A percentile compares a stretch with the other conserved stretches of the same genome.
Evolutionary conservation across 805 yeast species (phyloP).

Genomic region (Saccharomycopsis sp.): DNA sequence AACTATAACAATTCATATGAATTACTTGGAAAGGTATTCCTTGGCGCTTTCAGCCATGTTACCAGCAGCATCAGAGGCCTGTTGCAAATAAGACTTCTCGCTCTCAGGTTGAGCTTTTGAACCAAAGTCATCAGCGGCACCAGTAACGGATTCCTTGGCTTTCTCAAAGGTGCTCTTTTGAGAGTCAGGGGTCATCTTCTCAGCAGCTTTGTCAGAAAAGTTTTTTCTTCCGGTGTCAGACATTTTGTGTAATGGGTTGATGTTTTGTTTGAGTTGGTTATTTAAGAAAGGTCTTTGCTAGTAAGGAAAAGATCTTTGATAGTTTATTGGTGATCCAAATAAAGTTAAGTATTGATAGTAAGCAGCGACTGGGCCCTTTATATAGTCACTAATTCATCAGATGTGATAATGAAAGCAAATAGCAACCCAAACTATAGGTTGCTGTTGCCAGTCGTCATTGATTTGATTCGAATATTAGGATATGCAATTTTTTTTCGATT

Average conservation of each 20-base stretch:
- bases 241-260: slow-evolving; percentile 9
- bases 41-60: slow-evolving; percentile 52
- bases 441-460: too few relatives aligned
- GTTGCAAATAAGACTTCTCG: slow-evolving; percentile 55
- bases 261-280: too few relatives aligned
- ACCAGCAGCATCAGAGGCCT: slow-evolving; percentile 51
- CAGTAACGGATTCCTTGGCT: slow-evolving; percentile 64
- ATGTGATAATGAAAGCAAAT: too few relatives aligned
- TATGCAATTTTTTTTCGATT: too few relatives aligned
- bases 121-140: slow-evolving; percentile 55
- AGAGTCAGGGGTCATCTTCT: slow-evolving; percentile 60
- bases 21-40: slow-evolving; percentile 29
- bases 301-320: too few relatives aligned
- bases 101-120: slow-evolving; percentile 51
- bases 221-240: slow-evolving; percentile 57
- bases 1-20: background rate
- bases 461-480: too few relatives aligned
- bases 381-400: too few relatives aligned
- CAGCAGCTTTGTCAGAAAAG: slow-evolving; percentile 58
- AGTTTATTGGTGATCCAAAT: too few relatives aligned
- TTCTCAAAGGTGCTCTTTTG: slow-evolving; percentile 56
- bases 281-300: too few relatives aligned
- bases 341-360: background rate
- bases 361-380: background rate
- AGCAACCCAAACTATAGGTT: too few relatives aligned